Evolutionary conservation across 139 green algal species (phyloP), one percentile per base, ranked within the genome.

Genomic region (Desmodesmus armatus): DNA sequence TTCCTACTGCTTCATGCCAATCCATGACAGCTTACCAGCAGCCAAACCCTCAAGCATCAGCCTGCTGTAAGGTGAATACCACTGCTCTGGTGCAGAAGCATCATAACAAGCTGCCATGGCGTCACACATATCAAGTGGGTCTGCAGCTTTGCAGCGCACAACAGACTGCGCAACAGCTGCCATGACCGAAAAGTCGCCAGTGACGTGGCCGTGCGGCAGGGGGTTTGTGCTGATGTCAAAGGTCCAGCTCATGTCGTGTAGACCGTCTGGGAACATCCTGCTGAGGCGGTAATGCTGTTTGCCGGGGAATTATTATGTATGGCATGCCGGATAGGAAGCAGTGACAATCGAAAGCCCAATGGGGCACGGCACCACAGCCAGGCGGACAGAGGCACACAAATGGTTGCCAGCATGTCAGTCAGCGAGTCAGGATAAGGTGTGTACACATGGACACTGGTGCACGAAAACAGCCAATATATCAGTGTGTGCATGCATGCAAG

Each of bases 21-120:
- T 74, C 5, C 29, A 4, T 11, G 3, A 2, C 17, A 3, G 9
- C 71, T 7, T 29, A 82, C 76, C 76, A 72, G 31, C 35, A 35
- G 27, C n/a, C 1, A 85, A 27, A 6, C 41, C 60, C 31, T 85
- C 79, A 19, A 85, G 44, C 0, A 51, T 44, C 11, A 85, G 79
- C 65, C 31, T 43, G 6, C 27, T 78, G 65, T 85, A 85, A 41
- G 79, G 79, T 29, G 21, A 69, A 39, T 78, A 85, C 29, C 76
- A 41, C 62, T 71, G 55, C 55, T 55, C 25, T 41, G 62, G 23
- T n/a, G 27, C 7, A 49, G 7, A 5, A 19, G 25, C 11, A 41
- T 27, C 47, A 40, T 47, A 47, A 65, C 79, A 70, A 13, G 40
- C 43, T 27, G 65, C 79, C 21, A 85, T 41, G 62, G 29, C 41